Base-by-base conservation (phyloP, 176 grass and related monocot species). In the Triticum urartu region DNA sequence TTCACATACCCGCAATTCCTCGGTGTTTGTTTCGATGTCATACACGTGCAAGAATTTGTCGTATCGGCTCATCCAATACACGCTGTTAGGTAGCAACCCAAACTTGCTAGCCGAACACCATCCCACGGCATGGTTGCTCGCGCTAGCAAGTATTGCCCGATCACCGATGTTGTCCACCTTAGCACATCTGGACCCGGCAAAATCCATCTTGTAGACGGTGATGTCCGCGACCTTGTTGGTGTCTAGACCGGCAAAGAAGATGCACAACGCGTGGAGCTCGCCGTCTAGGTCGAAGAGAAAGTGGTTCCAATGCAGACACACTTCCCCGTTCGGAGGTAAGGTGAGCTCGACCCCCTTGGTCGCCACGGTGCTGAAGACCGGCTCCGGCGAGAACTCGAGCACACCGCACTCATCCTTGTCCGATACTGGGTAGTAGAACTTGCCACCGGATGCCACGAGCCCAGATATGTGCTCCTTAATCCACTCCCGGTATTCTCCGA, bases 41-140 rank as follows among this genome's bases (percentile, higher is more conserved):
- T 21, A 35, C 9, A 81, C 79, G 11, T 68, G 79, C 64, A 68
- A 52, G 11, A 26, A 20, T 4, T 22, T 54, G 18, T 54, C 64
- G 43, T 81, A 28, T 17, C 9, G 64, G 64, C 79, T 81, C 64
- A 81, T 68, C 79, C 63, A 81, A 25, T 69, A 81, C 14, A 81
- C 64, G 14, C 6, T 34, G 6, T 68, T 68, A 0, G 64, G 64
- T 13, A 8, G 3, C 64, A 34, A 18, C 64, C 79, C 64, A 3
- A 35, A 35, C 64, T 35, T 21, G 42, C 64, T 5, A 10, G 79
- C 79, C 3, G 64, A 18, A 17, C 79, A 81, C 62, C 62, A 67
- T 12, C 77, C 77, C 13, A 5, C 77, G 6, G 61, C 35, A 30
- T 1, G 4, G 10, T 30, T n/a, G 24, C 15, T 68, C 0, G 66